Base-by-base conservation (phyloP, 169 alveolate species). In the Cryptosporidium parvum region DNA sequence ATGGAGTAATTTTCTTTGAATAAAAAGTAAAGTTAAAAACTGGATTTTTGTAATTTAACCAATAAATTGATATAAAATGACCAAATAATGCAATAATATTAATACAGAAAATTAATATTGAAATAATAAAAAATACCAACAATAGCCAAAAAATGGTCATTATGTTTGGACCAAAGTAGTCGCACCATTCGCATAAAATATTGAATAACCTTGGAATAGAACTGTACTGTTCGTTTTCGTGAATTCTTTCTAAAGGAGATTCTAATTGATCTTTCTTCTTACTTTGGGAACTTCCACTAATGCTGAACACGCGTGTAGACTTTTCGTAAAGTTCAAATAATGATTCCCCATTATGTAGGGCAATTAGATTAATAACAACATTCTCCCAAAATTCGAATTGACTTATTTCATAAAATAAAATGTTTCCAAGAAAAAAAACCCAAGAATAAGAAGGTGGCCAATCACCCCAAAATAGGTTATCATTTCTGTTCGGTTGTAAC, bases 391-490 rank as follows among this genome's bases (percentile, higher is more conserved):
- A 59, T 45, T 42, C 69, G n/a, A 67, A 62, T 67, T 62, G 65
- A 29, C 51, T 62, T 33, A 80, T 48, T 31, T 80, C 67, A 61
- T 48, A 21, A 62, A 62, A 80, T 26, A 80, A 65, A 80, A 65
- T 42, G 44, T 62, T 80, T 5, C 89, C 89, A n/a, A 80, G 68
- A 44, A 80, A 80, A 65, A 80, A 80, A 21, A 80, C 80, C 89
- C 89, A 80, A 8, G 89, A 80, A 44, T 62, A 65, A 18, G 89
- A 65, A 37, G 89, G 89, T 44, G 89, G 89, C 89, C 89, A 80
- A 48, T 80, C 89, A 31, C 89, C 89, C 89, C 89, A 80, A 59
- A 80, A 80, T 29, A 59, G 29, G 37, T 59, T 62, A 62, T 80
- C 62, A 18, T 80, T 73, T 73, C 59, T 73, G 35, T 42, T 62